Conservation (phyloP, 768 basidiomycete species). For the Lactarius evosmus region DNA sequence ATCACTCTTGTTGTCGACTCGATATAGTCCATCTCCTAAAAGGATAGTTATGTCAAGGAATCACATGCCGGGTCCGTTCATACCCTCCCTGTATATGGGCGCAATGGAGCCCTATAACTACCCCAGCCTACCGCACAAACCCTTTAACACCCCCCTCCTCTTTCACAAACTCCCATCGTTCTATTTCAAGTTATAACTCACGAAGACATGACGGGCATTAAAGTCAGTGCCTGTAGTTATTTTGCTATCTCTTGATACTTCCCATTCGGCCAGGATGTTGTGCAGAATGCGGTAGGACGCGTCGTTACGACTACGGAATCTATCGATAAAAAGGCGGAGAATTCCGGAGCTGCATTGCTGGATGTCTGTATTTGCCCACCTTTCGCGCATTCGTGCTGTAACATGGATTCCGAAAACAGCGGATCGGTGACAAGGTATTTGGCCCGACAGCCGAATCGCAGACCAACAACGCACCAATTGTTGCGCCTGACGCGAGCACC, state of each 20-base stretch:
- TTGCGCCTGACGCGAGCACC: constrained; percentile 6
- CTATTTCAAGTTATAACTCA: background rate
- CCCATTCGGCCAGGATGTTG: background rate
- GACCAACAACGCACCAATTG: background rate
- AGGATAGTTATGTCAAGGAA: background rate
- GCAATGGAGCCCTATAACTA: constrained; percentile 7
- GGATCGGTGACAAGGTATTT: constrained; percentile 3
- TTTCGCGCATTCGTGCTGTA: background rate
- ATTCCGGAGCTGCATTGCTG: background rate
- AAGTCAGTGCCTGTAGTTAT: background rate
- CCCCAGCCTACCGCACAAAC: background rate
- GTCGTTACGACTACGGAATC: background rate
- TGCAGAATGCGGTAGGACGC: background rate
- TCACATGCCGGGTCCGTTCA: constrained; percentile 11
- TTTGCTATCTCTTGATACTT: background rate
- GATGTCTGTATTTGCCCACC: constrained; percentile 1
- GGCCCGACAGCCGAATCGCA: constrained; percentile 9
- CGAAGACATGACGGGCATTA: constrained; percentile 1
- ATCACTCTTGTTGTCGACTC: background rate
- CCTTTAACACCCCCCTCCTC: background rate
- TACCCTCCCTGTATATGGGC: background rate
- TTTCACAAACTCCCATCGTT: background rate
- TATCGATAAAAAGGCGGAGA: background rate
- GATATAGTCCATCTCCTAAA: background rate
- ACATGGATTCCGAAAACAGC: background rate